Conservation (phyloP, 202 grass and related monocot genomes). For the Bolboschoenoplectus hybrid region DNA sequence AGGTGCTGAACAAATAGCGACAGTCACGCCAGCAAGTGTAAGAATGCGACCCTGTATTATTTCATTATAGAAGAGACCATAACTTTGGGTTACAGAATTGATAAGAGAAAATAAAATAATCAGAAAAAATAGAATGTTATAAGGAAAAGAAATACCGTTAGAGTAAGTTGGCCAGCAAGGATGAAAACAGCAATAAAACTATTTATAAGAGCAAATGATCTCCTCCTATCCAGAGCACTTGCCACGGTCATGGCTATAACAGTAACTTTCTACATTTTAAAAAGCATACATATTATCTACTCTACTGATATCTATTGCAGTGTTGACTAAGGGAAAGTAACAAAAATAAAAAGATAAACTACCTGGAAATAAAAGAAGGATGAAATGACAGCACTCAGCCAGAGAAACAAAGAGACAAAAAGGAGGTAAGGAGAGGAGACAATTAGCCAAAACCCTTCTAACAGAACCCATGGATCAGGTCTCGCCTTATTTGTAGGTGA, state of each 20-base stretch:
- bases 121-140: slow-evolving; percentile 22
- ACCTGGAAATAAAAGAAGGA: slow-evolving; percentile 98
- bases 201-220: slow-evolving; percentile 91
- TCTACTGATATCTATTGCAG: neutral
- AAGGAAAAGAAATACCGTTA: slow-evolving; percentile 61
- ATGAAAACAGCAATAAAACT: slow-evolving; percentile 98
- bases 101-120: slow-evolving; percentile 21
- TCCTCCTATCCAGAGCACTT: slow-evolving; percentile 73
- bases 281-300: slow-evolving; percentile 1
- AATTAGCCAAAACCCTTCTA: slow-evolving; percentile 92
- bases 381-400: slow-evolving; percentile 78
- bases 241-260: slow-evolving; percentile 81
- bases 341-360: neutral
- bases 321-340: neutral
- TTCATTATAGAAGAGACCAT: slow-evolving; percentile 7
- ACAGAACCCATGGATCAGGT: slow-evolving; percentile 65
- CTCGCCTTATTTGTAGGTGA: slow-evolving; percentile 49
- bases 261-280: slow-evolving; percentile 82
- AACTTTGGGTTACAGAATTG: slow-evolving; percentile 9
- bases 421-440: slow-evolving; percentile 67
- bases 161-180: slow-evolving; percentile 89
- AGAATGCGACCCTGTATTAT: slow-evolving; percentile 76
- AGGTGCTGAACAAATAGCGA: slow-evolving; percentile 82
- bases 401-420: slow-evolving; percentile 77
- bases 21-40: slow-evolving; percentile 75